phyloP scores from a whole-genome alignment of 2,329 filamentous ascomycete species.

The Nemania serpens region DNA sequence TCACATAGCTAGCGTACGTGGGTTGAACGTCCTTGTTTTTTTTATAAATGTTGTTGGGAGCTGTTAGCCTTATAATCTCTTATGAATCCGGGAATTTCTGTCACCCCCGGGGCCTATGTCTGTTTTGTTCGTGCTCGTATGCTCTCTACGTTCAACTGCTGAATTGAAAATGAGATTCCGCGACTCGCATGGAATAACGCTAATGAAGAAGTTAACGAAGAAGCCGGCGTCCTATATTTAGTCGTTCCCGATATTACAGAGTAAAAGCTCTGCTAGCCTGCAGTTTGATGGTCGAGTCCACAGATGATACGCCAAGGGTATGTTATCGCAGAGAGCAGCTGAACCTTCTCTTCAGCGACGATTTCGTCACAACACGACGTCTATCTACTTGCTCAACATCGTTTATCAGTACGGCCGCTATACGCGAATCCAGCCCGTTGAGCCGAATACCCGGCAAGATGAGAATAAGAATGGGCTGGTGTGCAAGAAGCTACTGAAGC shows the following conservation, averaged over 20 bases:
- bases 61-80: too few relatives aligned
- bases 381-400: constrained; percentile 52
- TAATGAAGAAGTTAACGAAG: too few relatives aligned
- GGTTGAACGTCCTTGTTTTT: not conserved
- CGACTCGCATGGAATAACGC: too few relatives aligned
- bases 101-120: too few relatives aligned
- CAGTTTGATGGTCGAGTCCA: constrained; percentile 41
- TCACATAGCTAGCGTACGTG: not conserved
- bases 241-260: too few relatives aligned
- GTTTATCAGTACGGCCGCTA: constrained; percentile 50
- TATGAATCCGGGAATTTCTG: too few relatives aligned
- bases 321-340: constrained; percentile 53
- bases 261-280: constrained; percentile 33
- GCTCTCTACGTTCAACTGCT: too few relatives aligned
- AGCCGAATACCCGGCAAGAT: constrained; percentile 12
- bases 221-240: too few relatives aligned
- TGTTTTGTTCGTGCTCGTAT: too few relatives aligned
- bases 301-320: constrained; percentile 46
- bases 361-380: constrained; percentile 51
- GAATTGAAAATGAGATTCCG: too few relatives aligned
- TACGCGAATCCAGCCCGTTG: constrained; percentile 49
- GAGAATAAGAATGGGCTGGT: too few relatives aligned
- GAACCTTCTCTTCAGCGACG: constrained; percentile 54
- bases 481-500: too few relatives aligned
- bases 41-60: not conserved